Evolutionary conservation across 306 rosid species (phyloP).

Genomic region (Begonia masoniana): DNA sequence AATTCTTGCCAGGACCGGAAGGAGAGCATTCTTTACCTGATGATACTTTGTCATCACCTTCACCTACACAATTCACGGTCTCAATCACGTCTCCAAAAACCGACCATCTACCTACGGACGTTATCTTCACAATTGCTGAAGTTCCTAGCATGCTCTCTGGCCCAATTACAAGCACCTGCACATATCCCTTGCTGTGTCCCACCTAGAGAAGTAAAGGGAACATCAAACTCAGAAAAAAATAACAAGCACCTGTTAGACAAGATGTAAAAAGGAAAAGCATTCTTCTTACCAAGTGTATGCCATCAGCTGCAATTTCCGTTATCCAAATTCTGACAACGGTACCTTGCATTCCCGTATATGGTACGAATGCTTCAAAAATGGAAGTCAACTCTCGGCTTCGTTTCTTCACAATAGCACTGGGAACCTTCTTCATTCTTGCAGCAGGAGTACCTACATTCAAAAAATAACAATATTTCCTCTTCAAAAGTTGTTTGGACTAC

Average conservation of each 20-base stretch:
- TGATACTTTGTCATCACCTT: slow-evolving; percentile 16
- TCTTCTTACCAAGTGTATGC: slow-evolving; percentile 74
- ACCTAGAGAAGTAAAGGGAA: slow-evolving; percentile 39
- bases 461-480: not conserved
- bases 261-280: not conserved
- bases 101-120: slow-evolving; percentile 90
- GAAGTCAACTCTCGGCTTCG: slow-evolving; percentile 90
- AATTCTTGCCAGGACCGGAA: slow-evolving; percentile 14
- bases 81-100: slow-evolving; percentile 83
- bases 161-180: slow-evolving; percentile 75
- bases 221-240: slow-evolving; percentile 11
- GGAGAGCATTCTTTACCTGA: slow-evolving; percentile 21
- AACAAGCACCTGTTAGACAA: not conserved
- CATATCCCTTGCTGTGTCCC: slow-evolving; percentile 94
- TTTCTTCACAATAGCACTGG: slow-evolving; percentile 74
- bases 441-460: slow-evolving; percentile 80
- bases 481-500: not conserved
- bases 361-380: slow-evolving; percentile 79
- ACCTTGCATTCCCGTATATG: slow-evolving; percentile 85
- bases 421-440: slow-evolving; percentile 95
- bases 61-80: slow-evolving; percentile 23
- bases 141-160: slow-evolving; percentile 72
- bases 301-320: slow-evolving; percentile 83
- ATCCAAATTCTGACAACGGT: slow-evolving; percentile 92
- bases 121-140: slow-evolving; percentile 68